Base-by-base conservation (phyloP, 441 rosid species). In the Syzygium malaccense region DNA sequence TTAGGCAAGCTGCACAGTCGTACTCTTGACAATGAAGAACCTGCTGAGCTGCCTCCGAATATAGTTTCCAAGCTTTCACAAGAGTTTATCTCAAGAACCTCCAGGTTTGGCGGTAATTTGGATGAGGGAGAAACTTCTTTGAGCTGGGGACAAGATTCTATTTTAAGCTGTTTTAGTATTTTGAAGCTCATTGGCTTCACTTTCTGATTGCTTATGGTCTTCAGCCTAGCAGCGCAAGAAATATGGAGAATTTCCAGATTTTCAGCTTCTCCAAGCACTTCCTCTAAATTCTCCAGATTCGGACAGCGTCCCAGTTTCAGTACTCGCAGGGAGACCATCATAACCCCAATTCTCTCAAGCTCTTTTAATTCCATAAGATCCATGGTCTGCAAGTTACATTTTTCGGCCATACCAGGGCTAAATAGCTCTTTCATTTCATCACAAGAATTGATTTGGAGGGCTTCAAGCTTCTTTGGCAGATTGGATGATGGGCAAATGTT, bases 391-490 rank as follows among this genome's bases (percentile, higher is more conserved):
- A 86, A 87, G 55, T 86, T 90, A 49, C 48, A 86, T 51, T 84
- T 87, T 54, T 19, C 86, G 6, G 78, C 51, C 20, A 14, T 66
- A 6, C 60, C 71, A 15, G 18, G 17, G 66, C 66, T 86, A 86
- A 87, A 86, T 19, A 93, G 25, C 49, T 62, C 90, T 89, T 91
- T 86, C 88, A 92, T 86, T 11, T 89, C 92, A 85, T 93, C 93
- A 89, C 95, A 94, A 78, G 90, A 89, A 71, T 80, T 89, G 56
- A 94, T 79, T 64, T 89, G 80, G 20, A 95, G 90, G 54, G 37
- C 88, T 89, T 87, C 85, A 41, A 94, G 93, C 79, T 88, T 92
- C 88, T 41, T 86, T 25, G 93, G 94, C 51, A 89, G 55, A 86
- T 85, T 86, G 5, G 89, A 41, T 18, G 88, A 89, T 10, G 89